phyloP scores from a whole-genome alignment of 257 asterid species.

The Solanum commersonii region DNA sequence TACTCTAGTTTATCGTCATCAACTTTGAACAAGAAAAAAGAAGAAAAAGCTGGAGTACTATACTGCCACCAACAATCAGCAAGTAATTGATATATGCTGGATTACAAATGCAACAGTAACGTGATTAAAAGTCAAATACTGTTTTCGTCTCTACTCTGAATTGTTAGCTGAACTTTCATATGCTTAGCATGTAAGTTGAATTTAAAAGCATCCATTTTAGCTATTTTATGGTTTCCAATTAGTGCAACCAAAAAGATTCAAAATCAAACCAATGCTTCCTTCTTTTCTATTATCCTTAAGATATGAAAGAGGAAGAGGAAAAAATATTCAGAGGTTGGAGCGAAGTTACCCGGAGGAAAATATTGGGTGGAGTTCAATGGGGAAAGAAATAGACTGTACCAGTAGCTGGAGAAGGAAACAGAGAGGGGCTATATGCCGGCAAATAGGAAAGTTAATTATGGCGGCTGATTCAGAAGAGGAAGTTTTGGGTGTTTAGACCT shows the following conservation, averaged over 20 bases:
- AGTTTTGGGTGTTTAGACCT: not conserved
- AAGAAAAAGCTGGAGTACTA: not conserved
- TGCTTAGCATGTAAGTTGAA: not conserved
- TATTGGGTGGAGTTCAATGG: not conserved
- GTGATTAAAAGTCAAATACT: not conserved
- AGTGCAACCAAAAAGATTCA: not conserved
- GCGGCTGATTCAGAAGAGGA: not conserved
- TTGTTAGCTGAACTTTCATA: not conserved
- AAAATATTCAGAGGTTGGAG: not conserved
- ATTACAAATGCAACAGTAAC: not conserved
- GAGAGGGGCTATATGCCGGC: not conserved
- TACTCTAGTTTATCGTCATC: not conserved
- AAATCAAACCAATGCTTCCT: not conserved
- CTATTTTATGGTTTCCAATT: not conserved
- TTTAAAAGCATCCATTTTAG: not conserved
- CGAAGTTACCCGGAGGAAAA: not conserved
- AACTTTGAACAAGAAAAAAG: not conserved
- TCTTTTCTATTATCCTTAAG: not conserved
- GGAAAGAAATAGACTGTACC: not conserved
- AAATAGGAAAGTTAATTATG: not conserved
- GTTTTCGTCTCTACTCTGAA: not conserved
- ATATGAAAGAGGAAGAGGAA: not conserved
- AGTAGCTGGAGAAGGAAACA: not conserved
- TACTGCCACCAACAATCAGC: not conserved
- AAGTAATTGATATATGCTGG: not conserved